phyloP scores from a whole-genome alignment of 441 rosid species.

The Raphanus hybrid region DNA sequence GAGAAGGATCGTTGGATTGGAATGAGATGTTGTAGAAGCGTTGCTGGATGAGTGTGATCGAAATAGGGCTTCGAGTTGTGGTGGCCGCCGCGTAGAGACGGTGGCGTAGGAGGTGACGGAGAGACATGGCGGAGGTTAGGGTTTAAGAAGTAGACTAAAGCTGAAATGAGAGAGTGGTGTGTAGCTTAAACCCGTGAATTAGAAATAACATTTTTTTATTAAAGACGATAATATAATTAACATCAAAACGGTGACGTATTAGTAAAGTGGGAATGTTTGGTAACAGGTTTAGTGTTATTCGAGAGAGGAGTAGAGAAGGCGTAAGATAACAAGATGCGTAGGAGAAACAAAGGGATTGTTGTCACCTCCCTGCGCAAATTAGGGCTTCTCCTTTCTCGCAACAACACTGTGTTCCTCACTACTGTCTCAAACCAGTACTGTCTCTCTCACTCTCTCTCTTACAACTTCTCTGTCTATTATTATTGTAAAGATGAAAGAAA shows the following conservation, averaged over 20 bases:
- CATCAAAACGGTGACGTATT: constrained; percentile 9
- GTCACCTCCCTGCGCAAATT: constrained; percentile 74
- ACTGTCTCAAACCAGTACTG: constrained; percentile 38
- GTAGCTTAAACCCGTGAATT: constrained; percentile 37
- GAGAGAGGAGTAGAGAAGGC: constrained; percentile 30
- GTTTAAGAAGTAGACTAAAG: constrained; percentile 29
- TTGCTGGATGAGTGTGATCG: constrained; percentile 36
- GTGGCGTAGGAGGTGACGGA: constrained; percentile 61
- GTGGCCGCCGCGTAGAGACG: constrained; percentile 21
- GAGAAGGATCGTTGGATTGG: constrained; percentile 9
- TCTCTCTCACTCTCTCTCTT: constrained; percentile 12
- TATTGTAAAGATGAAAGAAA: neutral
- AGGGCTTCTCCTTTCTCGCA: constrained; percentile 53
- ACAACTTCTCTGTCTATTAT: constrained; percentile 11
- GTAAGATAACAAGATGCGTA: constrained; percentile 65
- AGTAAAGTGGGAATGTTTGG: constrained; percentile 33
- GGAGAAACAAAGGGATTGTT: constrained; percentile 43
- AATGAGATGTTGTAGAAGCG: constrained; percentile 42
- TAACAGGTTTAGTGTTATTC: neutral
- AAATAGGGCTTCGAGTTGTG: neutral
- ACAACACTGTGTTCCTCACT: constrained; percentile 21
- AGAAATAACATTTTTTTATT: neutral
- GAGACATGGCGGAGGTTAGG: constrained; percentile 50
- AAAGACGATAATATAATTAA: neutral
- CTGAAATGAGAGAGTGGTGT: constrained; percentile 11